Percentiles rank a stretch among this genome's conserved stretches.
Conservation (phyloP, 192 early-diverging fungal species). For the Haplosporangium gracile region DNA sequence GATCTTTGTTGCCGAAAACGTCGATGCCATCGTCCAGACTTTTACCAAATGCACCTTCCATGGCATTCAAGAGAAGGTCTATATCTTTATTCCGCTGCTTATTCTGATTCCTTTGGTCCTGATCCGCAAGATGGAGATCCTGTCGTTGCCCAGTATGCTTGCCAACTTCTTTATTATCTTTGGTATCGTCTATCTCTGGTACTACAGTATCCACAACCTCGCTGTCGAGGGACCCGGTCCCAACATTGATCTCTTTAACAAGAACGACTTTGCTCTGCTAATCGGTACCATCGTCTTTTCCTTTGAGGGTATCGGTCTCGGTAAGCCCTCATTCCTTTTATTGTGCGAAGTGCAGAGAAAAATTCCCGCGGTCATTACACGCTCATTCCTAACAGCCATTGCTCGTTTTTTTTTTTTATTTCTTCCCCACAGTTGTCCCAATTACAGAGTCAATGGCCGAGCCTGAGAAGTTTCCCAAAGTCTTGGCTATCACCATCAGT, state of each 20-base stretch:
- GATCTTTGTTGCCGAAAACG: slow-evolving; percentile 91
- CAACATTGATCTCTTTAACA: slow-evolving; percentile 72
- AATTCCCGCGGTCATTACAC: too few species aligned
- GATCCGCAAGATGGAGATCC: slow-evolving; percentile 90
- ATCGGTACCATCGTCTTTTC: slow-evolving; percentile 95
- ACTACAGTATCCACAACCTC: slow-evolving; percentile 79
- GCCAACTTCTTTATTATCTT: slow-evolving; percentile 92
- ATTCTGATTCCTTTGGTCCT: slow-evolving; percentile 88
- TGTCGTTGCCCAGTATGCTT: slow-evolving; percentile 84
- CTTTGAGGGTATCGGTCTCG: slow-evolving; percentile 90
- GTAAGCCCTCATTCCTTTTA: slow-evolving; percentile 37
- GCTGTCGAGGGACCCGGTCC: slow-evolving; percentile 74
- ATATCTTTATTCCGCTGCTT: slow-evolving; percentile 80
- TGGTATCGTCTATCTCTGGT: slow-evolving; percentile 87
- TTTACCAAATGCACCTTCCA: slow-evolving; percentile 79
- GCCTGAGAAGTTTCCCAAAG: slow-evolving; percentile 81
- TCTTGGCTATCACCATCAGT: slow-evolving; percentile 77
- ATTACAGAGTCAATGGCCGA: slow-evolving; percentile 86
- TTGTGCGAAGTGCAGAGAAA: not conserved
- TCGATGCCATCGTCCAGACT: slow-evolving; percentile 81
- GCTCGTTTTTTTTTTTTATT: not conserved
- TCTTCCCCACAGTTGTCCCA: slow-evolving; percentile 68
- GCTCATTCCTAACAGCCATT: not conserved
- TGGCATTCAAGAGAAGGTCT: slow-evolving; percentile 57
- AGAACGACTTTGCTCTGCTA: slow-evolving; percentile 85